Conservation (phyloP, 106 monocot genomes). For the Dioscorea dumetorum region DNA sequence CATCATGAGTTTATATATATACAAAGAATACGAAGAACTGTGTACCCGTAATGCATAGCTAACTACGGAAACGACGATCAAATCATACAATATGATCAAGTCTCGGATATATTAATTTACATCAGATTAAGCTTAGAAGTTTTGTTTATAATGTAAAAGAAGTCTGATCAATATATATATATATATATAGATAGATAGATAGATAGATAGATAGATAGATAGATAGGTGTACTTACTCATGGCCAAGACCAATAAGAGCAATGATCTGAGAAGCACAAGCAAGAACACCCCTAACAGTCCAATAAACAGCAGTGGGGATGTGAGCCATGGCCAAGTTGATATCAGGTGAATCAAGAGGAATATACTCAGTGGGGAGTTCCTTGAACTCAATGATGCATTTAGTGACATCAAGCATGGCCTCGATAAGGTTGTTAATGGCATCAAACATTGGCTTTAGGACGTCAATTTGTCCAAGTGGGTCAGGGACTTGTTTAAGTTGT, state of each 20-base stretch:
- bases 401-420: constrained; percentile 53
- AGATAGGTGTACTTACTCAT: constrained; percentile 38
- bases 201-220: neutral
- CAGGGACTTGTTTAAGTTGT: constrained; percentile 51
- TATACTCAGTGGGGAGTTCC: constrained; percentile 56
- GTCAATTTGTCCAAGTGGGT: constrained; percentile 45
- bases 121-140: too few species aligned
- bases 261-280: constrained; percentile 59
- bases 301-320: constrained; percentile 78
- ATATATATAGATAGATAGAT: neutral
- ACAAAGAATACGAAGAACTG: neutral
- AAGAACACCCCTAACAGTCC: constrained; percentile 45
- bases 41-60: too few species aligned
- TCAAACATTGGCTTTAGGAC: constrained; percentile 58
- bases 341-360: constrained; percentile 33
- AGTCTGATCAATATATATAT: too few species aligned
- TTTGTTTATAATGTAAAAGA: too few species aligned
- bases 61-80: too few species aligned
- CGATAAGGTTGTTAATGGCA: constrained; percentile 51
- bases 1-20: neutral
- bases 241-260: constrained; percentile 52
- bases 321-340: constrained; percentile 39
- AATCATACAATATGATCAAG: too few species aligned
- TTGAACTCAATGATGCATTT: constrained; percentile 62
- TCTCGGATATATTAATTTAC: too few species aligned